Percentiles rank a stretch among this genome's conserved stretches.
Evolutionary conservation across 129 eudicot genomes (phyloP).

Genomic region (Smallanthus sonchifolius): DNA sequence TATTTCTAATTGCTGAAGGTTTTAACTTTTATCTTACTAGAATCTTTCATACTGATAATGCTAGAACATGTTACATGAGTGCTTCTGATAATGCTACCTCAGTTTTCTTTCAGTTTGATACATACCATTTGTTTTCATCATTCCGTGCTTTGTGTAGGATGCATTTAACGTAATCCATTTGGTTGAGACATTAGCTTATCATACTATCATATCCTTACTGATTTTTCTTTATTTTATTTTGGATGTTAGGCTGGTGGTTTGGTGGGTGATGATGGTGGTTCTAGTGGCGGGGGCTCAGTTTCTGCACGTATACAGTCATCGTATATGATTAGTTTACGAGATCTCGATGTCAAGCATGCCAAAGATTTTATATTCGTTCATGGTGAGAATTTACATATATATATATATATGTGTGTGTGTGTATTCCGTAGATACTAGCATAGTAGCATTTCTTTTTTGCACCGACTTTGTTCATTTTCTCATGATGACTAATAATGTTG

Average conservation of each 20-base stretch:
- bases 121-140: background rate
- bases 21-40: conserved; percentile 1
- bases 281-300: conserved; percentile 56
- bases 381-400: conserved; percentile 50
- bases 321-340: conserved; percentile 63
- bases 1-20: background rate
- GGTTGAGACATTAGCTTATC: conserved; percentile 6
- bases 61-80: conserved; percentile 1
- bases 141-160: conserved; percentile 3
- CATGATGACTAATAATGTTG: background rate
- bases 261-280: conserved; percentile 68
- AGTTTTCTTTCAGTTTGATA: background rate
- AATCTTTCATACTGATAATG: background rate
- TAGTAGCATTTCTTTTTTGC: background rate
- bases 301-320: conserved; percentile 86
- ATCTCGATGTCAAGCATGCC: conserved; percentile 84
- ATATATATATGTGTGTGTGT: background rate
- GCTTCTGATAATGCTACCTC: background rate
- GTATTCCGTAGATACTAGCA: background rate
- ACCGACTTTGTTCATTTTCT: background rate
- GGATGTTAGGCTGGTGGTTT: conserved; percentile 86
- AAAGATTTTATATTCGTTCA: conserved; percentile 82
- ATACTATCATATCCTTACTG: conserved; percentile 2
- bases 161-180: background rate
- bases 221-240: conserved; percentile 15